Evolutionary conservation across 176 grass and related monocot genomes (phyloP), one percentile per base, ranked within the genome.

Genomic region (Oryza rufipogon): DNA sequence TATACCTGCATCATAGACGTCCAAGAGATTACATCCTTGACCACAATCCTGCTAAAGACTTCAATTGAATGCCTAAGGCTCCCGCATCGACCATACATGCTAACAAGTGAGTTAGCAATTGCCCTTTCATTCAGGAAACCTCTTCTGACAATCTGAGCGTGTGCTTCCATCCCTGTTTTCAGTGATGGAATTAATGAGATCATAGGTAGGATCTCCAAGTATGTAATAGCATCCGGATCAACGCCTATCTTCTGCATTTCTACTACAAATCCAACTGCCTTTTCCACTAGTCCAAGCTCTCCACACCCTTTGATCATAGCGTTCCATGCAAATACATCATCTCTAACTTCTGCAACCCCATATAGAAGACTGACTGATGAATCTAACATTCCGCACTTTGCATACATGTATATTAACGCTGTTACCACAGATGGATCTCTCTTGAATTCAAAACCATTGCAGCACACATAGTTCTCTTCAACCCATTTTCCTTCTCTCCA

Each of bases 21-120:
- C 91, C 94, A 96, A 56, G 94, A 93, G 82, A 96, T 82, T 74
- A 84, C 89, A 83, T 96, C 89, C 78, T 93, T 96, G 33, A 89
- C 41, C 74, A 70, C 19, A 75, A 93, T 86, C 44, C 32, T 70
- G 73, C 33, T 81, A 76, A 96, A 96, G 33, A 80, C 66, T 68
- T 83, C 71, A 65, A 71, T 25, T 61, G 94, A 93, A 78, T 83
- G 73, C 30, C 10, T 66, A 69, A 93, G 83, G 68, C 78, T 89
- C 44, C 94, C 91, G 5, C 75, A 93, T 68, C 83, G 79, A 54
- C 86, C 91, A 86, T 96, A 96, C 75, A 91, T 93, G 78, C 64
- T 80, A 52, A 96, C 72, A 77, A 96, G 94, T 15, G 86, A 93
- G 87, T 93, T 93, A 45, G 81, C 69, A 54, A 93, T 83, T 36